A percentile compares a stretch with the other conserved stretches of the same genome.
Evolutionary conservation across 345 rosid genomes (phyloP).

Genomic region (Eutrema yunnanense): DNA sequence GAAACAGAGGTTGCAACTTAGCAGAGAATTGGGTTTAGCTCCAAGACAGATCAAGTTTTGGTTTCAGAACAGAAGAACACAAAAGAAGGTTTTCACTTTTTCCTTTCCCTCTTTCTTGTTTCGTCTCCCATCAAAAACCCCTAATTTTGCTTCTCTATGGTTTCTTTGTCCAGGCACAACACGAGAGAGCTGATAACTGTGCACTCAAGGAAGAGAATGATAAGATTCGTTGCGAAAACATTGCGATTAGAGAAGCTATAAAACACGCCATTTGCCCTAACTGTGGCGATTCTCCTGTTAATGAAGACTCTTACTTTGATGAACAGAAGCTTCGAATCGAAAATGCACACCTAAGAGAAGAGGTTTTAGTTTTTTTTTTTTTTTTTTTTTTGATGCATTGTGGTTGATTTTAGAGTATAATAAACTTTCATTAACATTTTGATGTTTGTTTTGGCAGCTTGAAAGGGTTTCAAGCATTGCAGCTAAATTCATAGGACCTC

Average conservation of each 20-base stretch:
- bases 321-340: constrained; percentile 82
- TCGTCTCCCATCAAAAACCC: background rate
- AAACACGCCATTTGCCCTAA: constrained; percentile 84
- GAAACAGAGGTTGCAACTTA: constrained; percentile 79
- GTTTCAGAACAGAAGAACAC: constrained; percentile 97
- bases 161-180: constrained; percentile 56
- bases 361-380: constrained; percentile 35
- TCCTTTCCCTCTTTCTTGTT: background rate
- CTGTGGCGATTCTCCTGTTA: constrained; percentile 79
- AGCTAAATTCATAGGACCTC: constrained; percentile 86
- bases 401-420: background rate
- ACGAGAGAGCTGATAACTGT: constrained; percentile 82
- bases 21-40: constrained; percentile 78
- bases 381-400: background rate
- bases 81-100: constrained; percentile 63
- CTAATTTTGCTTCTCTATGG: background rate
- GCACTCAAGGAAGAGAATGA: constrained; percentile 79
- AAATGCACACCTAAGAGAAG: constrained; percentile 81
- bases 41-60: constrained; percentile 99
- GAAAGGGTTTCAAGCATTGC: constrained; percentile 93
- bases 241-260: constrained; percentile 88
- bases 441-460: constrained; percentile 41
- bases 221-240: constrained; percentile 93
- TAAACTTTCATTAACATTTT: background rate
- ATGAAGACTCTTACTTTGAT: constrained; percentile 76